phyloP scores from a whole-genome alignment of 352 stramenopile species.

The Peronospora tabacina region DNA sequence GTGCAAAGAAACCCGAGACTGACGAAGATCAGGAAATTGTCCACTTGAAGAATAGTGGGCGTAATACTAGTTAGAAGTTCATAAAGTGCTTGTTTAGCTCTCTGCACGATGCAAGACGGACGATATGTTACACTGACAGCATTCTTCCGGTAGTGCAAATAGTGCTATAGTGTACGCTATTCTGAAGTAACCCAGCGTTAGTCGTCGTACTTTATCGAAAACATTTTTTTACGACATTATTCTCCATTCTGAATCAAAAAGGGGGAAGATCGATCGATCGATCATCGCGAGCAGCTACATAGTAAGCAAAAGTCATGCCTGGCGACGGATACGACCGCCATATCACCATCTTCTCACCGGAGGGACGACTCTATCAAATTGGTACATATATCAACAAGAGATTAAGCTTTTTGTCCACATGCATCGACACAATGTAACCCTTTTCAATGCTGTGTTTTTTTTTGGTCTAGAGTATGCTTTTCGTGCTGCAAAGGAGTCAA shows the following conservation, averaged over 20 bases:
- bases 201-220: neutral
- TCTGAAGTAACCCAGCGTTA: too few species aligned
- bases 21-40: slow-evolving; percentile 12
- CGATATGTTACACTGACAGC: slow-evolving; percentile 26
- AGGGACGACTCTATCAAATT: slow-evolving; percentile 98
- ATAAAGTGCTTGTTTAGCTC: neutral
- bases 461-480: slow-evolving; percentile 96
- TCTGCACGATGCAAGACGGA: neutral
- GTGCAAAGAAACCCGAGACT: slow-evolving; percentile 13
- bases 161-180: too few species aligned
- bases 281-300: neutral
- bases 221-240: too few species aligned
- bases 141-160: slow-evolving; percentile 28
- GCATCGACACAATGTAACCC: too few species aligned
- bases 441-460: slow-evolving; percentile 55
- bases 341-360: slow-evolving; percentile 98
- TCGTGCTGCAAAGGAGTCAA: slow-evolving; percentile 91
- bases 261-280: neutral
- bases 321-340: slow-evolving; percentile 87
- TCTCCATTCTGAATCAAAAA: slow-evolving; percentile 20
- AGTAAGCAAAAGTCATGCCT: slow-evolving; percentile 42
- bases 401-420: too few species aligned
- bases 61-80: slow-evolving; percentile 31
- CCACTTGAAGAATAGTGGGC: slow-evolving; percentile 16
- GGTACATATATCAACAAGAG: slow-evolving; percentile 30